phyloP scores from a whole-genome alignment of 768 basidiomycete genomes.

The Lentinus brumalis region DNA sequence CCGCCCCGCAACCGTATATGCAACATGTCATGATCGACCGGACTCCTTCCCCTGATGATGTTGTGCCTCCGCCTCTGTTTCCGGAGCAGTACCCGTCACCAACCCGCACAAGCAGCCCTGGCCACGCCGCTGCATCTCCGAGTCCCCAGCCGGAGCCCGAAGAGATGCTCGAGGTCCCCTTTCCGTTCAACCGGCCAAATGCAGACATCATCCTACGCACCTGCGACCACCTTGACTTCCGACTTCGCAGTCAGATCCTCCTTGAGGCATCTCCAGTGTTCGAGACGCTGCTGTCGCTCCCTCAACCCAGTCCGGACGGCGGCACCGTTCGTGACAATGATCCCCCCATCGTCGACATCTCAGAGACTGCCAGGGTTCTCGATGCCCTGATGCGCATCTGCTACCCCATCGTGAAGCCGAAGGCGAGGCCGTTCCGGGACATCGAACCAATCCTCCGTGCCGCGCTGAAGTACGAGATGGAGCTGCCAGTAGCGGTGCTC shows the following conservation, averaged over 20 bases:
- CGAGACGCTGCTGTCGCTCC: conserved; percentile 46
- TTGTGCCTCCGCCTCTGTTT: too few relatives aligned
- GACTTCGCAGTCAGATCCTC: conserved; percentile 54
- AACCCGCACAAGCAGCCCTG: too few relatives aligned
- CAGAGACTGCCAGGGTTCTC: conserved; percentile 10
- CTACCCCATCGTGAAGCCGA: conserved; percentile 35
- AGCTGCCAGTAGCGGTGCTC: neutral
- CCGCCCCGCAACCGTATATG: too few relatives aligned
- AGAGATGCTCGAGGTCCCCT: neutral
- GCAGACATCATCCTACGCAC: conserved; percentile 56
- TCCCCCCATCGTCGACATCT: conserved; percentile 1
- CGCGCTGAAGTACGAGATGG: conserved; percentile 27
- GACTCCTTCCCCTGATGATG: too few relatives aligned
- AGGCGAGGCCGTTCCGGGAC: neutral
- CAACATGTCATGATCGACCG: too few relatives aligned
- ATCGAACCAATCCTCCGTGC: conserved; percentile 18
- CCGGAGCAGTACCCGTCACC: too few relatives aligned
- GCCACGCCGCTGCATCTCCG: too few relatives aligned
- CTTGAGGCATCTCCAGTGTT: conserved; percentile 62
- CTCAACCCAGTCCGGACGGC: conserved; percentile 20
- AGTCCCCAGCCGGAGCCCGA: neutral
- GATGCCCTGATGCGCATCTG: conserved; percentile 26
- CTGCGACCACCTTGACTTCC: conserved; percentile 51
- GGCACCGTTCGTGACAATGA: conserved; percentile 3
- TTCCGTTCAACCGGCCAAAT: conserved; percentile 17